These are phyloP conservation scores for Calamus simplicifolius DNA, from an alignment of 176 grass and related monocot genomes.

Conservation along the genomic window DNA sequence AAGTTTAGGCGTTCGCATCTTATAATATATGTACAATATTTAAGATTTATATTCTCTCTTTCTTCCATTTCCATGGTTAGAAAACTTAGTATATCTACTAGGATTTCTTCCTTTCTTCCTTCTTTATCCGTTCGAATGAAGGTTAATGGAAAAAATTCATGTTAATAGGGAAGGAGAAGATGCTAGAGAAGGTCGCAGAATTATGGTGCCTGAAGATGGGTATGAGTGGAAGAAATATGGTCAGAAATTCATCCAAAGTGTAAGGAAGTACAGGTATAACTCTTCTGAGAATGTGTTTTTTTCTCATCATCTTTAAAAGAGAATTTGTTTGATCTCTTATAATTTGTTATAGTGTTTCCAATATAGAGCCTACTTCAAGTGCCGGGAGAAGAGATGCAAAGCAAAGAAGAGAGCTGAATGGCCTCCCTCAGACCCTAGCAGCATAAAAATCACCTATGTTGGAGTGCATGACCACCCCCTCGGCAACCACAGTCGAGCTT, in stretches of 20 bases:
- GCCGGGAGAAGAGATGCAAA: conserved; percentile 46
- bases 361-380: conserved; percentile 73
- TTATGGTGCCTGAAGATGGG: conserved; percentile 49
- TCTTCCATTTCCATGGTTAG: no score
- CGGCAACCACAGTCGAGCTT: background rate
- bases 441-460: conserved; percentile 42
- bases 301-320: background rate
- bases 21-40: no score
- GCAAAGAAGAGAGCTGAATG: conserved; percentile 82
- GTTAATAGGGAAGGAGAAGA: conserved; percentile 18
- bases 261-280: conserved; percentile 49
- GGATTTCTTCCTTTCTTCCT: no score
- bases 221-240: conserved; percentile 92
- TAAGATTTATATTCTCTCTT: no score
- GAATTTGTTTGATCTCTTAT: background rate
- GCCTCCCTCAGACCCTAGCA: conserved; percentile 25
- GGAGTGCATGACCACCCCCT: conserved; percentile 39
- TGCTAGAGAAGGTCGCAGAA: conserved; percentile 7
- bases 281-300: background rate
- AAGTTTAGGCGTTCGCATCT: no score
- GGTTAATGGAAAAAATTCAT: background rate
- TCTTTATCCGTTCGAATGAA: no score
- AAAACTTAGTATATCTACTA: no score
- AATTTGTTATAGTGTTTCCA: background rate
- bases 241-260: conserved; percentile 72